Base-by-base conservation (phyloP, 1,284 basidiomycete species). In the Boletus subluridellus region DNA sequence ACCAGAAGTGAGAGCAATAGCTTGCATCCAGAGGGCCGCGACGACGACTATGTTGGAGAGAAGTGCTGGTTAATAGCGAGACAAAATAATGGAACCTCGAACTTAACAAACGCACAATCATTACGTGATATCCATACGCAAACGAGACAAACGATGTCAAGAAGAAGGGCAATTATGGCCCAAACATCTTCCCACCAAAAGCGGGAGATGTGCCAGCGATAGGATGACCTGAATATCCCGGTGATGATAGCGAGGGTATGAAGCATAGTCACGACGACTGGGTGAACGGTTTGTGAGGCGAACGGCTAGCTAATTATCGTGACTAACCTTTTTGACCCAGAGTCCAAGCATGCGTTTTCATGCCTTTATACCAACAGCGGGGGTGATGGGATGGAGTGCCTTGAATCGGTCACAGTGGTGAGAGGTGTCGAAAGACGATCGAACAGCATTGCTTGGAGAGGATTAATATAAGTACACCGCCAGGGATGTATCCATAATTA, bases 181-280 rank as follows among this genome's bases (percentile, higher is more conserved):
- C 59, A 64, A 15, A 44, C 9, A 30, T 62, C 63, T 42, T 61
- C 53, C 46, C 58, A 61, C 34, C 49, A 46, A 35, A 61, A 52
- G 11, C 41, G 41, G 14, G 45, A 52, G 9, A 49, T 55, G 15
- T 52, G 32, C 41, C 52, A 61, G 9, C 61, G 58, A 35, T 63
- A 61, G 12, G 21, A 38, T 9, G 32, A 26, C 52, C 58, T 63
- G 26, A 49, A 57, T 17, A 26, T 21, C 1, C 38, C 28, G 6
- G 41, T 60, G 35, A 32, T 11, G 28, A 61, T 49, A 35, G 57
- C 48, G 17, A 60, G 4, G 12, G n/a, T 12, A 32, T 63, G 41
- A 41, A 59, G 32, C 30, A 39, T 10, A 15, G 44, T 24, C 9
- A 48, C 60, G 21, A 21, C 10, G 7, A 45, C 60, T 60, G 41